Base-by-base conservation (phyloP, 176 grass and related monocot genomes). In the Oryza meridionalis region DNA sequence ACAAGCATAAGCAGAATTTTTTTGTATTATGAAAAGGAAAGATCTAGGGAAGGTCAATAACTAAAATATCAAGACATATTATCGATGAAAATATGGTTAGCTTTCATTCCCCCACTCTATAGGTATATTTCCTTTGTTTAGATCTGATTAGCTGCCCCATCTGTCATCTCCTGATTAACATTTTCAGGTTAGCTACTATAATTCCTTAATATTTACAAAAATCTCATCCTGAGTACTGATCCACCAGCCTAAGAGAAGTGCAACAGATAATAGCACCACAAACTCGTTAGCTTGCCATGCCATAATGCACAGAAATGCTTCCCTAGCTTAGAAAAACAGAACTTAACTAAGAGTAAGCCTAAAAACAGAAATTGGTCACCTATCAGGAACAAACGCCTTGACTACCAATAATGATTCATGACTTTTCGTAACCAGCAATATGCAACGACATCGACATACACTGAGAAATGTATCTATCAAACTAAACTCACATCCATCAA, bases 331-430 rank as follows among this genome's bases (percentile, higher is more conserved):
- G 43, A 8, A n/a, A 73, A 38, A 19, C 21, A 26, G 45, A 33
- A 72, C 1, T 3, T 17, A 68, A 69, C 80, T 31, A 86, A 24
- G 45, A 61, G 4, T 19, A 9, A 76, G 67, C 24, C 27, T 25
- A 14, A 45, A 33, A 61, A 47, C 64, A 11, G 17, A 53, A 53
- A 53, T 53, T 53, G 51, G 32, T 7, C 15, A 81, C 58, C 73
- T 73, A 71, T 37, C 65, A 78, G 47, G 72, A 72, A 77, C 82
- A 89, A 50, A 43, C 21, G 65, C 61, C 27, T 82, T 27, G 74
- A 45, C 29, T 47, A 82, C 51, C 70, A 81, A 38, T 51, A 85
- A 4, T 49, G 70, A 22, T 55, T 81, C 4, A 21, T 65, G 43
- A 12, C 65, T 47, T 77, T 77, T 31, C 77, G 69, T 59, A 37